phyloP scores from a whole-genome alignment of 2,329 filamentous ascomycete species.

The Epichloe hybrida region DNA sequence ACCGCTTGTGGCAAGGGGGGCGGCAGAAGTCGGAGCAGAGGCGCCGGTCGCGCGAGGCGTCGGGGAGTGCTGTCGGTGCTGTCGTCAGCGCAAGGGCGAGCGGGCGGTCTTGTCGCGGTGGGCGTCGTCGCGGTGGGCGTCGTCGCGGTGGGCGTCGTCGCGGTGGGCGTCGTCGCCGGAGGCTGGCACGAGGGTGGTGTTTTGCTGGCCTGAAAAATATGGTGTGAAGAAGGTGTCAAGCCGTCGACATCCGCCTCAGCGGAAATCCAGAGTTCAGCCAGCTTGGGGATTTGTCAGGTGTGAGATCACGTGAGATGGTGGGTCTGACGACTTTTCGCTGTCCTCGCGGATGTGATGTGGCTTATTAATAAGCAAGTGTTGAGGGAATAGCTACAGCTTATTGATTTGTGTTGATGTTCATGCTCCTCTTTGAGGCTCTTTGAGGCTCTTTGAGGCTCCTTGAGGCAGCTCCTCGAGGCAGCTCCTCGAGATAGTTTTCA shows the following conservation, averaged over 20 bases:
- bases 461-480: too few relatives aligned
- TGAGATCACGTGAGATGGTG: not conserved
- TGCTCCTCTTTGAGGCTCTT: not conserved
- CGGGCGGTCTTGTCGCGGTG: not conserved
- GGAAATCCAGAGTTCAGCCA: constrained; percentile 6
- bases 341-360: not conserved
- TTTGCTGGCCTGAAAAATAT: constrained; percentile 15
- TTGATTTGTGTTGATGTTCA: too few relatives aligned
- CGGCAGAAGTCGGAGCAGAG: constrained; percentile 5
- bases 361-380: not conserved
- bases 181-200: constrained; percentile 5
- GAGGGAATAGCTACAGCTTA: too few relatives aligned
- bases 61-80: not conserved
- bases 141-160: not conserved
- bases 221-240: constrained; percentile 13
- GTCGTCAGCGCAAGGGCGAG: not conserved
- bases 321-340: not conserved
- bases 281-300: not conserved
- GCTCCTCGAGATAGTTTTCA: not conserved
- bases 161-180: not conserved
- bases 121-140: not conserved
- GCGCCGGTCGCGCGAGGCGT: constrained; percentile 6
- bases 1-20: constrained; percentile 4
- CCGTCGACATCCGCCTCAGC: constrained; percentile 5
- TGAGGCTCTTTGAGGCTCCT: too few relatives aligned